Conservation (phyloP, 2,329 filamentous ascomycete genomes). For the Coleophoma cylindrospora region DNA sequence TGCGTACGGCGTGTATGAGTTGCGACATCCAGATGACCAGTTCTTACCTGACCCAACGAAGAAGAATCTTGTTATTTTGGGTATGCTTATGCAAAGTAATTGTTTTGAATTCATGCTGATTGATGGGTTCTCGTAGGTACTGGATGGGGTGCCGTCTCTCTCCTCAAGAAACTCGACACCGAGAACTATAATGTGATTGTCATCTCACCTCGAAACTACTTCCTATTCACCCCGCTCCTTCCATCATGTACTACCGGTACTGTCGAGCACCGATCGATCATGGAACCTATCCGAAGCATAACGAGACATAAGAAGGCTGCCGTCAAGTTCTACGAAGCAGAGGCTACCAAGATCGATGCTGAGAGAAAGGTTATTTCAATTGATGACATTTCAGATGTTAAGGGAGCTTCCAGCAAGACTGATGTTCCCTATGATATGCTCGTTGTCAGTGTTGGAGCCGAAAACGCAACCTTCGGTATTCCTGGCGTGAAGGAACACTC, state of each 20-base stretch:
- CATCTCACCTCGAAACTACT: conserved; percentile 98
- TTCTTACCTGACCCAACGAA: conserved; percentile 74
- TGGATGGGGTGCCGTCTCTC: conserved; percentile 92
- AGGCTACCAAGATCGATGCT: conserved; percentile 91
- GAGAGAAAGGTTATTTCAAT: conserved; percentile 85
- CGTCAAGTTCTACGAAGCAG: conserved; percentile 97
- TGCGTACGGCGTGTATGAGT: conserved; percentile 76
- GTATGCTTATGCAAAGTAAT: conserved; percentile 43
- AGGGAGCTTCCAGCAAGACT: conserved; percentile 74
- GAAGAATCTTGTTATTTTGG: conserved; percentile 95
- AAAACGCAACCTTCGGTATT: conserved; percentile 98
- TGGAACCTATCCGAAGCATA: conserved; percentile 97
- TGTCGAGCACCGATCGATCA: conserved; percentile 98
- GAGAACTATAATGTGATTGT: conserved; percentile 99
- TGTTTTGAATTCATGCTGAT: conserved; percentile 1
- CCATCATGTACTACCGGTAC: conserved; percentile 96
- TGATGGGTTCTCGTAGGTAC: conserved; percentile 56
- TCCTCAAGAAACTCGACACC: conserved; percentile 97
- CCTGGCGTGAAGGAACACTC: conserved; percentile 92
- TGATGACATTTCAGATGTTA: conserved; percentile 88
- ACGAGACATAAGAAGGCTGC: conserved; percentile 89
- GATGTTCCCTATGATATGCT: conserved; percentile 98
- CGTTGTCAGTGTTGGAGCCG: conserved; percentile 92
- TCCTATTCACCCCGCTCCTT: conserved; percentile 96
- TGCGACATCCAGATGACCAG: conserved; percentile 79